These are phyloP conservation scores for Phytophthora pistaciae DNA, from an alignment of 352 stramenopile genomes.

Conservation along the genomic window DNA sequence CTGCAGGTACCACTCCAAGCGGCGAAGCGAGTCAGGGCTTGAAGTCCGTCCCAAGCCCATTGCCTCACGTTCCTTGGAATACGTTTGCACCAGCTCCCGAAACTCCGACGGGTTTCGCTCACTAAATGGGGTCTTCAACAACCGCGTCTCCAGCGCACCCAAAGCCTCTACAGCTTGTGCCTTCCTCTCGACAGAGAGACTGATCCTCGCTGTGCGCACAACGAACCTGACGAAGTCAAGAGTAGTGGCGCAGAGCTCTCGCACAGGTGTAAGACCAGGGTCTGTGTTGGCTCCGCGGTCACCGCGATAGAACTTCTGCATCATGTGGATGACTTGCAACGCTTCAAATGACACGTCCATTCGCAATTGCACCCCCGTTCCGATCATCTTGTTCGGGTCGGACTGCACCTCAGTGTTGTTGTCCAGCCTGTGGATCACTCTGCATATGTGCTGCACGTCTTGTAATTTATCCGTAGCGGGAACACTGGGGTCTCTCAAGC, in stretches of 20 bases:
- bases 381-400: constrained; percentile 11
- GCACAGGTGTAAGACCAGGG: constrained; percentile 2
- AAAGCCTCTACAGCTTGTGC: constrained; percentile 17
- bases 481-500: constrained; percentile 8
- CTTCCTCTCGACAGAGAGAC: constrained; percentile 16
- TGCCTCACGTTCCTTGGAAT: constrained; percentile 6
- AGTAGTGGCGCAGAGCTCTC: constrained; percentile 19
- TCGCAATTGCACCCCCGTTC: constrained; percentile 4
- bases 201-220: constrained; percentile 17
- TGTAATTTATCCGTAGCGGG: background rate
- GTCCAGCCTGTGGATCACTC: constrained; percentile 15
- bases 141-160: constrained; percentile 26
- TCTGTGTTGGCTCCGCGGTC: constrained; percentile 5
- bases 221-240: constrained; percentile 19
- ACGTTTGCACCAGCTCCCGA: constrained; percentile 11
- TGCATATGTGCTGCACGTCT: constrained; percentile 21
- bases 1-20: constrained; percentile 24
- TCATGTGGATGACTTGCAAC: constrained; percentile 30
- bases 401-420: constrained; percentile 2
- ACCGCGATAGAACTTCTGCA: constrained; percentile 31
- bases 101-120: constrained; percentile 12
- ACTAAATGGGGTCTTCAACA: constrained; percentile 15
- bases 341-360: constrained; percentile 5
- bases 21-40: constrained; percentile 4
- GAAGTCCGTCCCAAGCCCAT: constrained; percentile 12